A percentile compares a stretch with the other conserved stretches of the same genome.
Conservation (phyloP, 177 flowering plant species). For the Tripterygium wilfordii region DNA sequence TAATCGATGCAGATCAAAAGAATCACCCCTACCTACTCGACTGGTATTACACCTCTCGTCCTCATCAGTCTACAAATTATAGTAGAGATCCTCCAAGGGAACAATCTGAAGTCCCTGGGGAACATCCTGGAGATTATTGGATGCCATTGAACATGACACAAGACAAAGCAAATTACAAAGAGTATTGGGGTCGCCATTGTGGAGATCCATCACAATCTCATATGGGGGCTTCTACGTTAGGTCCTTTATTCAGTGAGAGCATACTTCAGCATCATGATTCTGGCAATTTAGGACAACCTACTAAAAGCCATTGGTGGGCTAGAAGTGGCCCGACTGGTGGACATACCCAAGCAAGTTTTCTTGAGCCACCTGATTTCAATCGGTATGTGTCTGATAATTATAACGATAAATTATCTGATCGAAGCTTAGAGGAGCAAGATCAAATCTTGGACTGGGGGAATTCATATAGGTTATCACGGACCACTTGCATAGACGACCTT, state of each 20-base stretch:
- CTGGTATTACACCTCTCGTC: slow-evolving; percentile 69
- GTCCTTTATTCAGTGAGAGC: slow-evolving; percentile 51
- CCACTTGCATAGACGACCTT: slow-evolving; percentile 52
- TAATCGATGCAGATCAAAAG: slow-evolving; percentile 50
- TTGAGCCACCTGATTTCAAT: slow-evolving; percentile 58
- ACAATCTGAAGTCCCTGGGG: slow-evolving; percentile 20
- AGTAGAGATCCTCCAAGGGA: slow-evolving; percentile 15
- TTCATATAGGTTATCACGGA: slow-evolving; percentile 32
- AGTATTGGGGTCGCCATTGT: slow-evolving; percentile 30
- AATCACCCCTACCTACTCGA: slow-evolving; percentile 76
- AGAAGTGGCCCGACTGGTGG: slow-evolving; percentile 26
- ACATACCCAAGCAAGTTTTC: slow-evolving; percentile 44
- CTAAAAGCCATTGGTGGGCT: slow-evolving; percentile 81
- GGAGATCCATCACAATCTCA: slow-evolving; percentile 42
- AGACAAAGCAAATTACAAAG: slow-evolving; percentile 29
- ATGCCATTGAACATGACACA: slow-evolving; percentile 19
- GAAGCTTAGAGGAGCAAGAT: slow-evolving; percentile 53
- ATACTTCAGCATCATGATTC: slow-evolving; percentile 43
- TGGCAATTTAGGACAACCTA: slow-evolving; percentile 11
- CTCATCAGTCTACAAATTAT: slow-evolving; percentile 12
- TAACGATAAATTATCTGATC: slow-evolving; percentile 38
- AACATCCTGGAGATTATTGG: slow-evolving; percentile 30
- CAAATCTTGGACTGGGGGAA: slow-evolving; percentile 46
- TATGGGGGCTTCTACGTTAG: slow-evolving; percentile 75
- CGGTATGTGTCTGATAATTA: slow-evolving; percentile 10